Percentiles rank a stretch among this genome's conserved stretches.
phyloP scores from a whole-genome alignment of 352 stramenopile genomes.

The Phytophthora megakarya region DNA sequence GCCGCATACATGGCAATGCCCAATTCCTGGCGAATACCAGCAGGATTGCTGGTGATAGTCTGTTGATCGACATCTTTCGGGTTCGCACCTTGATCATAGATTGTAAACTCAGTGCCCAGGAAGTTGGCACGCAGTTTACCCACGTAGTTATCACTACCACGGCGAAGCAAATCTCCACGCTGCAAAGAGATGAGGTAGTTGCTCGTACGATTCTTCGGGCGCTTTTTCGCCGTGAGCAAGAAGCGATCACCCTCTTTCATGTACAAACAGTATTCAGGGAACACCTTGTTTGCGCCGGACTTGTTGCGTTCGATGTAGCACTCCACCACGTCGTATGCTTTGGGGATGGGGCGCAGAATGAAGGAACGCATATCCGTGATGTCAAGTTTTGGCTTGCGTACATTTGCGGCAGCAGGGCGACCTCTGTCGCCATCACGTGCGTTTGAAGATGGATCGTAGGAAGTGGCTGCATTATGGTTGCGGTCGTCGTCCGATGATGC shows the following conservation, averaged over 20 bases:
- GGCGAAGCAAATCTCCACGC: conserved; percentile 90
- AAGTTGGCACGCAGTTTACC: conserved; percentile 97
- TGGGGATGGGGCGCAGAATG: conserved; percentile 82
- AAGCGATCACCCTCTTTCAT: conserved; percentile 96
- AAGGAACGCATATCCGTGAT: conserved; percentile 85
- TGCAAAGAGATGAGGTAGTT: conserved; percentile 97
- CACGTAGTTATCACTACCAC: conserved; percentile 92
- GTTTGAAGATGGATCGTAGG: conserved; percentile 51
- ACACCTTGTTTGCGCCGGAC: conserved; percentile 92
- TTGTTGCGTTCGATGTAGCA: conserved; percentile 96
- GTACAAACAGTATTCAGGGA: conserved; percentile 91
- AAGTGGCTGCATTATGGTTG: conserved; percentile 65
- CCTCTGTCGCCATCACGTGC: conserved; percentile 29
- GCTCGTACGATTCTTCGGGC: conserved; percentile 95
- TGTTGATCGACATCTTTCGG: conserved; percentile 89
- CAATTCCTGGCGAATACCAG: conserved; percentile 89
- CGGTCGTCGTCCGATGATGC: conserved; percentile 70
- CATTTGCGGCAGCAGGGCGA: conserved; percentile 31
- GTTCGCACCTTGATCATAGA: conserved; percentile 94
- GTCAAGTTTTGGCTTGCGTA: conserved; percentile 81
- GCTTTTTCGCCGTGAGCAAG: conserved; percentile 96
- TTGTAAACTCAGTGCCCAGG: conserved; percentile 97
- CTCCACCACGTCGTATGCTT: conserved; percentile 90
- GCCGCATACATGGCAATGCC: conserved; percentile 93
- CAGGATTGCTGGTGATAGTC: conserved; percentile 77